These are phyloP conservation scores for Rhodotorula mucilaginosa DNA, from an alignment of 1,284 basidiomycete genomes.

Conservation along the genomic window DNA sequence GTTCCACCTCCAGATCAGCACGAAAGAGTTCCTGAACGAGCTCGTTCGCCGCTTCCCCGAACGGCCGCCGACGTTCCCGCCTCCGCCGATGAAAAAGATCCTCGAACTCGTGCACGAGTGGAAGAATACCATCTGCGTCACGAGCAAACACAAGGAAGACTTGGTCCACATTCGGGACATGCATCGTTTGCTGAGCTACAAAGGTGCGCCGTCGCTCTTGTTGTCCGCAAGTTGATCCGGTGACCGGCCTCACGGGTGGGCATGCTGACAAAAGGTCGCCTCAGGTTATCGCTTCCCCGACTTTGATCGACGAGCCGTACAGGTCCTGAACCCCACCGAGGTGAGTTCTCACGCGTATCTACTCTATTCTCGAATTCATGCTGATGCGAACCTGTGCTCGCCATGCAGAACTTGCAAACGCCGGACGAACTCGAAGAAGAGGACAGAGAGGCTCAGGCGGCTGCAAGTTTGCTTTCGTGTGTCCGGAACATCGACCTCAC, in stretches of 20 bases:
- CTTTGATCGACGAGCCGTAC: conserved; percentile 55
- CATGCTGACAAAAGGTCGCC: too few relatives aligned
- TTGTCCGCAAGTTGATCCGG: too few relatives aligned
- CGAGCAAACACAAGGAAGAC: conserved; percentile 93
- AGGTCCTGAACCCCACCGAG: conserved; percentile 54
- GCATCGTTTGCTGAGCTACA: conserved; percentile 91
- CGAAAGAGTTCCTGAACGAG: conserved; percentile 98
- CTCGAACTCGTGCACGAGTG: conserved; percentile 90
- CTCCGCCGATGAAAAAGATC: conserved; percentile 90
- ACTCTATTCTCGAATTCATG: not conserved
- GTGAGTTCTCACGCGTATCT: conserved; percentile 49
- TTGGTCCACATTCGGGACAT: conserved; percentile 97
- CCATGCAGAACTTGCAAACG: conserved; percentile 76
- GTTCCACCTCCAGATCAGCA: conserved; percentile 94
- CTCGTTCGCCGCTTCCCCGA: conserved; percentile 97
- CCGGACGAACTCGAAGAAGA: conserved; percentile 96
- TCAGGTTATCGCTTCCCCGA: conserved; percentile 81
- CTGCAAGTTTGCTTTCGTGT: conserved; percentile 52
- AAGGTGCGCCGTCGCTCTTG: conserved; percentile 57
- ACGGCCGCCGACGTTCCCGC: conserved; percentile 89
- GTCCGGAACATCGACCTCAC: too few relatives aligned
- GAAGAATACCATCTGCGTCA: conserved; percentile 89
- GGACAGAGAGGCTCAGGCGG: conserved; percentile 89
- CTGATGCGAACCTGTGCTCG: not conserved
- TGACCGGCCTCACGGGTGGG: not conserved